Evolutionary conservation across 129 eudicot species (phyloP).

Genomic region (Oenanthe sinensis): DNA sequence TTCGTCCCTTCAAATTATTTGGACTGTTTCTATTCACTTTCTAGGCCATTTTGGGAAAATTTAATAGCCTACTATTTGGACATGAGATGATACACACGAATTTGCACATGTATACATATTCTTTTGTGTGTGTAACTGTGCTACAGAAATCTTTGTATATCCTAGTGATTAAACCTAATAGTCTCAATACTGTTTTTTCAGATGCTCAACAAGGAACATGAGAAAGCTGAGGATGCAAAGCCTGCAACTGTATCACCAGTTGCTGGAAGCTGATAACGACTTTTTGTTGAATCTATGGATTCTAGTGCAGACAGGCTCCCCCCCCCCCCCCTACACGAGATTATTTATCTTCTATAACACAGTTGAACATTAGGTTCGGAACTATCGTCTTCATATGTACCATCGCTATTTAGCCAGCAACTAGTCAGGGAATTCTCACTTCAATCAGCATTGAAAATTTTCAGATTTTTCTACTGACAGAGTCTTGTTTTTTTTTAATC

Average conservation of each 20-base stretch:
- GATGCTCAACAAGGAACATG: constrained; percentile 99
- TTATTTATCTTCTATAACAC: background rate
- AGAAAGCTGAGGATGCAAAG: constrained; percentile 91
- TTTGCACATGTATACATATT: background rate
- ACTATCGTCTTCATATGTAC: background rate
- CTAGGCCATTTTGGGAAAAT: background rate
- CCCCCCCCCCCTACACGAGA: background rate
- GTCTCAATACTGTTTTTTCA: constrained; percentile 18
- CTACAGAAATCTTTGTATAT: too few species aligned
- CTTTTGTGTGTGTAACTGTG: background rate
- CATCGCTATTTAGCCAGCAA: background rate
- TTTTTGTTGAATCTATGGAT: background rate
- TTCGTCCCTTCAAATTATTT: background rate
- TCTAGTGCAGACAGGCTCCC: background rate
- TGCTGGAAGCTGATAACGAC: constrained; percentile 44
- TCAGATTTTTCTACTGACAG: background rate
- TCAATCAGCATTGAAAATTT: background rate
- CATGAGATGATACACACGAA: background rate
- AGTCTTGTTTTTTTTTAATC: background rate
- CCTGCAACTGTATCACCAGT: constrained; percentile 73
- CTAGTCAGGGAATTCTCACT: background rate
- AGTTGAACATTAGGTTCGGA: background rate
- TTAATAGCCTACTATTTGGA: background rate
- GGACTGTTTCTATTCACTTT: background rate
- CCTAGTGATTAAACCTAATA: background rate